Evolutionary conservation across 2,329 filamentous ascomycete genomes (phyloP).

Genomic region (Trichoderma oligosporum): DNA sequence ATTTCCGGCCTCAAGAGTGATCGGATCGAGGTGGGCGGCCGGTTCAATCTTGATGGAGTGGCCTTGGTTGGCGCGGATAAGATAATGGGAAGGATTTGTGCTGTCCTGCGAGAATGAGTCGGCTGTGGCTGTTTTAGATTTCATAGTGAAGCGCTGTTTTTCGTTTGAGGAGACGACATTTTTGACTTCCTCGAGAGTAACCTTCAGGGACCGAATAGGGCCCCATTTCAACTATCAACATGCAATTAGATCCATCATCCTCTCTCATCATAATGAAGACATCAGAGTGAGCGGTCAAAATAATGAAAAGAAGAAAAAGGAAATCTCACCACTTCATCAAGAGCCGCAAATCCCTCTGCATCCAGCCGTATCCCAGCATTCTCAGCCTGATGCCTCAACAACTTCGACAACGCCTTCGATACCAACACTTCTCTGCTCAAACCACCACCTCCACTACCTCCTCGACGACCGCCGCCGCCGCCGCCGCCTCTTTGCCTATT

Average conservation of each 20-base stretch:
- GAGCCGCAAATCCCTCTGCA: conserved; percentile 54
- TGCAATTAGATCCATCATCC: background rate
- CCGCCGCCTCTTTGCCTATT: conserved; percentile 29
- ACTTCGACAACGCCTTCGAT: conserved; percentile 51
- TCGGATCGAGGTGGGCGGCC: conserved; percentile 64
- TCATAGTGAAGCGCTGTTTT: conserved; percentile 86
- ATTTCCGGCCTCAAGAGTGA: conserved; percentile 51
- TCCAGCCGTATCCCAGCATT: conserved; percentile 57
- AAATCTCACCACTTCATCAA: conserved; percentile 56
- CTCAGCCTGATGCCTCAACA: conserved; percentile 55
- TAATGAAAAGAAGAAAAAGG: background rate
- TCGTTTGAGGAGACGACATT: conserved; percentile 69
- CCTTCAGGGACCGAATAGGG: conserved; percentile 62
- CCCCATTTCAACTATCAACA: conserved; percentile 49
- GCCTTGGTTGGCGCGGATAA: conserved; percentile 94
- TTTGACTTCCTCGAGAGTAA: conserved; percentile 72
- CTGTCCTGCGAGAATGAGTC: conserved; percentile 27
- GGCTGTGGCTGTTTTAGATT: conserved; percentile 56
- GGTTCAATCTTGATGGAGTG: conserved; percentile 76
- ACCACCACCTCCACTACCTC: conserved; percentile 32
- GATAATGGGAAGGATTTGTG: conserved; percentile 60
- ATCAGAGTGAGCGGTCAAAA: too few relatives aligned
- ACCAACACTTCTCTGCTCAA: conserved; percentile 45
- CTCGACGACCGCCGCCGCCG: conserved; percentile 28
- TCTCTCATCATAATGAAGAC: background rate